Base-by-base conservation (phyloP, 495 filamentous ascomycete genomes). In the Trichodelitschia bisporula region DNA sequence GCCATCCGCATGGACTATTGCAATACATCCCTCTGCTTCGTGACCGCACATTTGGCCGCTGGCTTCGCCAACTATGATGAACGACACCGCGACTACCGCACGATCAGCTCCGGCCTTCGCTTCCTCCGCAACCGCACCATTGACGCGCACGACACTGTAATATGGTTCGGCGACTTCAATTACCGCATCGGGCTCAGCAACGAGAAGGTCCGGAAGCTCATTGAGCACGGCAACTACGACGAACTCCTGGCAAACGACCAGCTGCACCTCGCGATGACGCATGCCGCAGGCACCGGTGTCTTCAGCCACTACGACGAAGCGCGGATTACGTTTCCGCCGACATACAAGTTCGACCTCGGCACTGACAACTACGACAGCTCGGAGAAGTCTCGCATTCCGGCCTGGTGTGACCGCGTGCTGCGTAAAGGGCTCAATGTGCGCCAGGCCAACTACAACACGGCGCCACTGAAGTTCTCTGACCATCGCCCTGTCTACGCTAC, bases 81-180 rank as follows among this genome's bases (percentile, higher is more conserved):
- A 40, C 57, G 86, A 38, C 95, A 93, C 40, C 67, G 67, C 31
- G 89, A 99, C 47, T 95, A 91, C 39, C 62, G 65, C 14, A 95
- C 80, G 9, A 95, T 95, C 37, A 69, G 71, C 42, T 60, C 72
- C 35, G 86, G 86, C 15, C 51, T 99, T 14, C 62, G 77, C 33
- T 99, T 97, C 43, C 83, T 90, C 43, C 64, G 77, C 34, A 91
- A 89, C 43, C 59, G 82, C 33, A 61, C 68, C 15, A 93, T 99
- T 36, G 74, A 84, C 34, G 72, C 91, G 45, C 86, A 99, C 44
- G 77, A 93, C 46, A 70, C 68, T 15, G 69, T 95, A n/a, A 75
- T 99, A 35, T 99, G 89, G 89, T 60, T 92, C 26, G 86, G 86
- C 4, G 86, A 99, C 49, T 99, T 99, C 55, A 99, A 99, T 43